Conservation (phyloP, 768 basidiomycete species). For the Neoboletus brunneissimus region DNA sequence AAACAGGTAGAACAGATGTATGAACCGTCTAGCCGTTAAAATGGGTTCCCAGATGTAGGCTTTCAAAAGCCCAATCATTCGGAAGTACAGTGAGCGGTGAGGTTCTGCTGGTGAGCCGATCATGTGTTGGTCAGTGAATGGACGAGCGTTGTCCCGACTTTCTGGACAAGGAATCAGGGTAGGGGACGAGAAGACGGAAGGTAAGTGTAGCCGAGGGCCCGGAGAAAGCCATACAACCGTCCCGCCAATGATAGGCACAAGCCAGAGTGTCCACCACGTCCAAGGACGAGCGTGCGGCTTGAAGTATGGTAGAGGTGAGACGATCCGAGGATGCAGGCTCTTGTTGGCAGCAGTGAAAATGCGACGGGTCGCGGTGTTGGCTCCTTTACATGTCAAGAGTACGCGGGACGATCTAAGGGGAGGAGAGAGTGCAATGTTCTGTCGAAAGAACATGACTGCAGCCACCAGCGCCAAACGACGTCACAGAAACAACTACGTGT, state of each 20-base stretch:
- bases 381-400: slow-evolving; percentile 4
- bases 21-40: slow-evolving; percentile 76
- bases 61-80: slow-evolving; percentile 48
- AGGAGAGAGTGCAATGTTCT: slow-evolving; percentile 23
- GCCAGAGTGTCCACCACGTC: slow-evolving; percentile 42
- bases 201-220: slow-evolving; percentile 39
- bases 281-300: slow-evolving; percentile 28
- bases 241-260: slow-evolving; percentile 56
- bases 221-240: slow-evolving; percentile 49
- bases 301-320: slow-evolving; percentile 6
- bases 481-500: slow-evolving; percentile 40
- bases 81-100: slow-evolving; percentile 43
- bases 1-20: slow-evolving; percentile 80
- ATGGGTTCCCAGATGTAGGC: slow-evolving; percentile 79
- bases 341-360: slow-evolving; percentile 17
- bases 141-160: slow-evolving; percentile 9
- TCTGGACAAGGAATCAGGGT: slow-evolving; percentile 44
- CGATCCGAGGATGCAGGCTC: slow-evolving; percentile 9
- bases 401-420: slow-evolving; percentile 25
- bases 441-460: slow-evolving; percentile 31
- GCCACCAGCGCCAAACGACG: slow-evolving; percentile 35
- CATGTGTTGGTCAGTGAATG: slow-evolving; percentile 29
- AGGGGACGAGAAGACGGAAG: slow-evolving; percentile 50
- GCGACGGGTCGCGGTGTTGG: slow-evolving; percentile 18
- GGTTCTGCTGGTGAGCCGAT: slow-evolving; percentile 72